Conservation (phyloP, 2,329 filamentous ascomycete genomes). For the Microsporum ferrugineum region DNA sequence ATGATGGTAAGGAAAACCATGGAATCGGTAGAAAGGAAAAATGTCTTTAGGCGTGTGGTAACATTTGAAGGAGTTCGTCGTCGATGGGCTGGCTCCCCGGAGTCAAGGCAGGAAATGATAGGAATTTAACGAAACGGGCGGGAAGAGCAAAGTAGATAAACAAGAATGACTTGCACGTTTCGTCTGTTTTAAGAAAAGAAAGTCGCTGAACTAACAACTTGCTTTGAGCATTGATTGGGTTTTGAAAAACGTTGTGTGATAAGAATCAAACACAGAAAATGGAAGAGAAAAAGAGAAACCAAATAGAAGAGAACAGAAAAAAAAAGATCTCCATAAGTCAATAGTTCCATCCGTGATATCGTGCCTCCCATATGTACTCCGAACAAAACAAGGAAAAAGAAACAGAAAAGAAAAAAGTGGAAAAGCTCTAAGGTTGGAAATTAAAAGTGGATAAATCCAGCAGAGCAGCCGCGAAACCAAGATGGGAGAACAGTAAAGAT, state of each 20-base stretch:
- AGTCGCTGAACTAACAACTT: slow-evolving; percentile 1
- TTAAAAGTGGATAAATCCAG: not conserved
- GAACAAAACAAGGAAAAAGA: slow-evolving; percentile 3
- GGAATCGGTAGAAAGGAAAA: not conserved
- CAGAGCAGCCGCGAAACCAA: not conserved
- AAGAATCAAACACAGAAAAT: slow-evolving; percentile 8
- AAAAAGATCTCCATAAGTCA: slow-evolving; percentile 11
- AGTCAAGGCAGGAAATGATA: not conserved
- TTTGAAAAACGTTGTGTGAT: slow-evolving; percentile 13
- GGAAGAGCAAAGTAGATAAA: not conserved
- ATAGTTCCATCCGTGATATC: slow-evolving; percentile 14
- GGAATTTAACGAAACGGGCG: not conserved
- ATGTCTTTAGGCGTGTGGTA: not conserved
- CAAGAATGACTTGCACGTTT: not conserved
- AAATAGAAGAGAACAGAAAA: not conserved
- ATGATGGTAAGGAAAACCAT: not conserved
- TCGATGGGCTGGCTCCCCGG: not conserved
- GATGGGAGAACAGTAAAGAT: not conserved
- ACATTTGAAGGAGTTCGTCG: not conserved
- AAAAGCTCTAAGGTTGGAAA: not conserved
- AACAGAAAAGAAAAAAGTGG: not conserved
- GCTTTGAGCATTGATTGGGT: slow-evolving; percentile 4
- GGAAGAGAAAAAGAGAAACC: not conserved
- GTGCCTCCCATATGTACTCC: slow-evolving; percentile 10
- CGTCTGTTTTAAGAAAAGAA: not conserved